Evolutionary conservation across 2,329 filamentous ascomycete genomes (phyloP).

Genomic region (Fusarium ramigenum): DNA sequence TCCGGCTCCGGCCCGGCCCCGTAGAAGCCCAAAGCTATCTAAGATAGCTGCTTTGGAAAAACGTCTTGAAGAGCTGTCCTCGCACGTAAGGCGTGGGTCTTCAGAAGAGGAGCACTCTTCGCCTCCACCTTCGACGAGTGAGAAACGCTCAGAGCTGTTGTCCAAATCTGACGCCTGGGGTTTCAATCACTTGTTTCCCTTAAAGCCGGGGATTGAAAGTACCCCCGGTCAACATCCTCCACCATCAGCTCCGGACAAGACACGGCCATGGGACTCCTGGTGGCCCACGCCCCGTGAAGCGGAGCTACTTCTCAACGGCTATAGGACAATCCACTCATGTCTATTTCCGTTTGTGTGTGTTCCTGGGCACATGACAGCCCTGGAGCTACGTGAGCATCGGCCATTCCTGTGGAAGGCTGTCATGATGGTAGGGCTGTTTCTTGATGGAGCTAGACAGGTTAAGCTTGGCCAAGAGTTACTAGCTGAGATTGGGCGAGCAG

Average conservation of each 20-base stretch:
- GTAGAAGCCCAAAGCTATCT: constrained; percentile 58
- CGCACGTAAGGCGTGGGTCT: constrained; percentile 51
- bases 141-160: constrained; percentile 6
- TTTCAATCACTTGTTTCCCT: constrained; percentile 51
- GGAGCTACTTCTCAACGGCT: constrained; percentile 51
- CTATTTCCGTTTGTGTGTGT: constrained; percentile 59
- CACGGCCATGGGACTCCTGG: constrained; percentile 43
- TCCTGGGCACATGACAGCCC: constrained; percentile 48
- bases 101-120: constrained; percentile 13
- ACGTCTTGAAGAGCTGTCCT: constrained; percentile 59
- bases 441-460: constrained; percentile 56
- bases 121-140: constrained; percentile 8
- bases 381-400: constrained; percentile 49
- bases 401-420: constrained; percentile 61
- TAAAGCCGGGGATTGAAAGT: constrained; percentile 13
- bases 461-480: constrained; percentile 56
- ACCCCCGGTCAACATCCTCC: constrained; percentile 13
- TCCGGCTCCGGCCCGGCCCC: constrained; percentile 58
- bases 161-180: constrained; percentile 27
- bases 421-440: constrained; percentile 56
- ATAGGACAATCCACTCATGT: constrained; percentile 45
- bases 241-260: constrained; percentile 14
- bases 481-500: constrained; percentile 53
- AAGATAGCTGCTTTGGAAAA: constrained; percentile 62
- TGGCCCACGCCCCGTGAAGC: constrained; percentile 57